These are phyloP conservation scores for Centrapalus pauciflorus DNA, from an alignment of 129 eudicot species.

Conservation along the genomic window DNA sequence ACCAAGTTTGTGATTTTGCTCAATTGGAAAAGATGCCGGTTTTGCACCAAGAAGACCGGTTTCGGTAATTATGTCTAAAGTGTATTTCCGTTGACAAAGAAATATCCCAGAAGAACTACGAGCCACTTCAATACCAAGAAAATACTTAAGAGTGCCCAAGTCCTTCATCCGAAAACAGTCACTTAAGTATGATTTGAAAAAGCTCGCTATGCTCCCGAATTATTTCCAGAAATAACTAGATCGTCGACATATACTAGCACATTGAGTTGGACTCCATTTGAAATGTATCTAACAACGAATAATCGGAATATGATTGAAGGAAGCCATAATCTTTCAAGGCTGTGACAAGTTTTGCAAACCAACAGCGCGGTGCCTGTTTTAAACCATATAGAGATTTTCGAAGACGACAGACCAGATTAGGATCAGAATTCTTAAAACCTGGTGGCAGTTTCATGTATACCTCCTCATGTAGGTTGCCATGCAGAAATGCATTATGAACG, in stretches of 20 bases:
- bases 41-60: neutral
- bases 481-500: too few species aligned
- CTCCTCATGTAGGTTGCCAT: too few species aligned
- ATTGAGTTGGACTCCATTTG: neutral
- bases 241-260: constrained; percentile 3
- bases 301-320: neutral
- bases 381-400: constrained; percentile 3
- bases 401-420: constrained; percentile 6
- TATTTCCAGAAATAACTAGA: neutral
- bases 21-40: neutral
- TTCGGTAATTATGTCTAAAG: neutral
- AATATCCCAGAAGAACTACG: neutral
- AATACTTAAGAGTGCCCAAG: constrained; percentile 14
- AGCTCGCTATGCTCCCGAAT: neutral
- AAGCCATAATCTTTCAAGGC: neutral
- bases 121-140: constrained; percentile 15
- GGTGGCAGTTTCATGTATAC: too few species aligned
- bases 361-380: constrained; percentile 10
- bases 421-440: neutral
- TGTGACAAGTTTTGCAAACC: neutral
- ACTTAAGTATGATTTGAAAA: neutral
- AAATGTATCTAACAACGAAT: neutral
- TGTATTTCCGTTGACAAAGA: constrained; percentile 9
- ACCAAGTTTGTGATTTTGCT: neutral
- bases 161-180: constrained; percentile 10